A percentile compares a stretch with the other conserved stretches of the same genome.
Conservation (phyloP, 75 land plant species). For the Cryptomeria japonica region DNA sequence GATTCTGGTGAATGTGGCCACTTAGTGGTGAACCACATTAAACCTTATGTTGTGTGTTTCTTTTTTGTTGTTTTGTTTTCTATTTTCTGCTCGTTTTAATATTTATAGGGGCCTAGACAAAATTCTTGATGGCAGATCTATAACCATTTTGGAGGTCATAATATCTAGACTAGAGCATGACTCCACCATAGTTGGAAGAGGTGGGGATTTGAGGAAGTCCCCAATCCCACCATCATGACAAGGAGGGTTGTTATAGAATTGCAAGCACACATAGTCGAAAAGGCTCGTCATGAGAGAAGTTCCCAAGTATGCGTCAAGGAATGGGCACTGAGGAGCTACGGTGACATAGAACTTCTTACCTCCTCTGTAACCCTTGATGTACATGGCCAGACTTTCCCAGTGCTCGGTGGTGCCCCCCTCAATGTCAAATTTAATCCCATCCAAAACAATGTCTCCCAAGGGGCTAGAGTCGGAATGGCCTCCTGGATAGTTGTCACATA, state of each 20-base stretch:
- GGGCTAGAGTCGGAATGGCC: conserved; percentile 35
- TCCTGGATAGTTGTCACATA: conserved; percentile 28
- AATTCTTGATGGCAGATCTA: too few relatives aligned
- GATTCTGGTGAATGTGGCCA: too few relatives aligned
- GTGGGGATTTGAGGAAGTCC: too few relatives aligned
- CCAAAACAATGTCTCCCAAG: conserved; percentile 36
- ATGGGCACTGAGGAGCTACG: conserved; percentile 52
- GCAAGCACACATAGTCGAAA: conserved; percentile 55
- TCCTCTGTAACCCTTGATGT: background rate
- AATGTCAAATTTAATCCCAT: conserved; percentile 55
- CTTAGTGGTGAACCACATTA: too few relatives aligned
- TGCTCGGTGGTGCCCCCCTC: conserved; percentile 25
- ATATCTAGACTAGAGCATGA: too few relatives aligned
- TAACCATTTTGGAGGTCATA: too few relatives aligned
- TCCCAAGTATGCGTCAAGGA: conserved; percentile 23
- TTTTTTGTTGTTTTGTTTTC: too few relatives aligned
- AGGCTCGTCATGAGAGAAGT: conserved; percentile 26
- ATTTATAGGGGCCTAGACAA: too few relatives aligned
- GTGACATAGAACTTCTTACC: conserved; percentile 23
- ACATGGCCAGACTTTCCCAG: conserved; percentile 22
- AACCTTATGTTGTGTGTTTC: too few relatives aligned
- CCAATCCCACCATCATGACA: too few relatives aligned
- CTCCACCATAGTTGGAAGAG: too few relatives aligned
- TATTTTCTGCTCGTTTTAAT: too few relatives aligned
- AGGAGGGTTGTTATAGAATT: conserved; percentile 44